A percentile compares a stretch with the other conserved stretches of the same genome.
Conservation (phyloP, 441 rosid genomes). For the Croton laevigatus region DNA sequence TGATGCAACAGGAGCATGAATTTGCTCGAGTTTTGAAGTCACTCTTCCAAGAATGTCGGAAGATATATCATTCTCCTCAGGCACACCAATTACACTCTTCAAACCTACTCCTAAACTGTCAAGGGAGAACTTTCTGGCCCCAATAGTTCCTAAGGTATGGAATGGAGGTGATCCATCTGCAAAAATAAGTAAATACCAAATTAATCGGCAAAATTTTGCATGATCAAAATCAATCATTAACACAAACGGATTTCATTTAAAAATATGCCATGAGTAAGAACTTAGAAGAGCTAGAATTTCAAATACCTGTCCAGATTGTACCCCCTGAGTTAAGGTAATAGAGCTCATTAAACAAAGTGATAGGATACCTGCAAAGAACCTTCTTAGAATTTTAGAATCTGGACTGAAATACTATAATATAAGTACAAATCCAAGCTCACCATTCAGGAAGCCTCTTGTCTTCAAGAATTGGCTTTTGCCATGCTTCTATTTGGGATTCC, state of each 20-base stretch:
- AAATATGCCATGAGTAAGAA: neutral
- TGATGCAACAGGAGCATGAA: constrained; percentile 56
- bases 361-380: constrained; percentile 59
- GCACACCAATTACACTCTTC: constrained; percentile 27
- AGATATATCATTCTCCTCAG: constrained; percentile 44
- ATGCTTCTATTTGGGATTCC: constrained; percentile 80
- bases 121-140: constrained; percentile 68
- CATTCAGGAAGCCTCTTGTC: constrained; percentile 86
- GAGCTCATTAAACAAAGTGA: constrained; percentile 87
- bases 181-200: constrained; percentile 10
- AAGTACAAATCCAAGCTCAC: constrained; percentile 34
- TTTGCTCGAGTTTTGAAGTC: constrained; percentile 54
- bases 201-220: neutral
- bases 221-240: neutral
- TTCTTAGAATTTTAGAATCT: constrained; percentile 17
- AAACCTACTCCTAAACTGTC: constrained; percentile 44
- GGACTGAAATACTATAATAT: neutral
- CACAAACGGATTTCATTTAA: neutral
- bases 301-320: constrained; percentile 81
- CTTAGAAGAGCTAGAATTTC: neutral
- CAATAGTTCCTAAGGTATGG: constrained; percentile 59
- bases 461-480: constrained; percentile 90
- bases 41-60: constrained; percentile 66
- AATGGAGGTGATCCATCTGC: constrained; percentile 76
- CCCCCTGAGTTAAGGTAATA: constrained; percentile 91